These are phyloP conservation scores for Blastobotrys arbuscula DNA, from an alignment of 1,139 yeast genomes.

Conservation along the genomic window DNA sequence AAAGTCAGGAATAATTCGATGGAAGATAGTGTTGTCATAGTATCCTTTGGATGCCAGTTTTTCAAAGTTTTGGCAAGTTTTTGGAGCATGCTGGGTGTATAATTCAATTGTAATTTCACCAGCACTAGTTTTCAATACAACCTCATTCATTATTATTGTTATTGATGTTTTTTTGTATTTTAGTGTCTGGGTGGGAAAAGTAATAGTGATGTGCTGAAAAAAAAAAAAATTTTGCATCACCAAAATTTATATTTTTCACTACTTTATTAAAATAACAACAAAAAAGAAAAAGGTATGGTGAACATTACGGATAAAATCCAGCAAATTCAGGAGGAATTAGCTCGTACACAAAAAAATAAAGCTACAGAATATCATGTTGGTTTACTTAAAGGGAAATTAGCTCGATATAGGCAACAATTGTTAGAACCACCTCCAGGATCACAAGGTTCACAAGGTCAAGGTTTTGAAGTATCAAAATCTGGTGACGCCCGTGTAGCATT, in stretches of 20 bases:
- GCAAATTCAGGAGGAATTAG: constrained; percentile 87
- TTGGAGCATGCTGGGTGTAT: constrained; percentile 31
- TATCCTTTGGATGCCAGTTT: constrained; percentile 29
- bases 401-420: constrained; percentile 87
- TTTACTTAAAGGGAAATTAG: constrained; percentile 85
- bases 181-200: background rate
- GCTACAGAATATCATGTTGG: constrained; percentile 98
- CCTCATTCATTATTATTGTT: constrained; percentile 5
- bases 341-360: constrained; percentile 93
- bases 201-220: background rate
- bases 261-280: background rate
- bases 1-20: constrained; percentile 37
- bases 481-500: constrained; percentile 96
- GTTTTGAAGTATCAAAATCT: constrained; percentile 91
- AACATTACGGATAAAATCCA: constrained; percentile 63
- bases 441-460: constrained; percentile 74
- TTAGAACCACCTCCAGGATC: constrained; percentile 83
- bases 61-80: constrained; percentile 29
- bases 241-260: background rate
- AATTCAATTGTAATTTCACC: constrained; percentile 30
- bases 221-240: background rate
- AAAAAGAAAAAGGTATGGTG: constrained; percentile 11
- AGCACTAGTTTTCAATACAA: constrained; percentile 20
- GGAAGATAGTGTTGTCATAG: constrained; percentile 35
- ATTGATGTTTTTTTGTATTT: background rate